A percentile compares a stretch with the other conserved stretches of the same genome.
Evolutionary conservation across 148 eudicot species (phyloP).

Genomic region (Suaeda aralocaspica): DNA sequence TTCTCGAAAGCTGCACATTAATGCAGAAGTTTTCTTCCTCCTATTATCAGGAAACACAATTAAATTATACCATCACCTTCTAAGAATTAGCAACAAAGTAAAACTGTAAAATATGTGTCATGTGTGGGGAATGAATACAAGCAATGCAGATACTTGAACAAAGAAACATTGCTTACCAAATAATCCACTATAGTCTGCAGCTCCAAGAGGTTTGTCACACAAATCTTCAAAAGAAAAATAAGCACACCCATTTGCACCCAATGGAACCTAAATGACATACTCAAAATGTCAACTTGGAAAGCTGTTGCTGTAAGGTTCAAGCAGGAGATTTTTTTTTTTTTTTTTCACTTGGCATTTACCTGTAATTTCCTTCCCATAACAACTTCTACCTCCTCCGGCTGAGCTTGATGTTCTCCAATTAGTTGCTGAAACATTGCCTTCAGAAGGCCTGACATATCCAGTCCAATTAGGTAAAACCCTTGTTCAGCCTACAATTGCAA

Average conservation of each 20-base stretch:
- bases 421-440: conserved; percentile 53
- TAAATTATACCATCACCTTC: too few species aligned
- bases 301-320: background rate
- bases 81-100: too few species aligned
- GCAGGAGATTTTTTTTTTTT: background rate
- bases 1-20: too few species aligned
- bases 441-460: conserved; percentile 48
- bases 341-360: conserved; percentile 35
- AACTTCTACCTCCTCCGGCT: conserved; percentile 76
- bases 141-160: background rate
- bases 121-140: background rate
- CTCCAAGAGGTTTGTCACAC: conserved; percentile 91
- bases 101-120: background rate
- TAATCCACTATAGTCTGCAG: conserved; percentile 88
- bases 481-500: conserved; percentile 53
- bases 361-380: conserved; percentile 87
- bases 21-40: too few species aligned
- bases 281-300: background rate
- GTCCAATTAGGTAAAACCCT: conserved; percentile 72
- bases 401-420: conserved; percentile 46
- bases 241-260: conserved; percentile 87
- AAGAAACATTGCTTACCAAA: conserved; percentile 57
- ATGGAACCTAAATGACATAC: conserved; percentile 44
- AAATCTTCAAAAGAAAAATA: conserved; percentile 81
- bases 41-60: too few species aligned